phyloP scores from a whole-genome alignment of 2,329 filamentous ascomycete genomes.

The Nigrograna mackinnonii region DNA sequence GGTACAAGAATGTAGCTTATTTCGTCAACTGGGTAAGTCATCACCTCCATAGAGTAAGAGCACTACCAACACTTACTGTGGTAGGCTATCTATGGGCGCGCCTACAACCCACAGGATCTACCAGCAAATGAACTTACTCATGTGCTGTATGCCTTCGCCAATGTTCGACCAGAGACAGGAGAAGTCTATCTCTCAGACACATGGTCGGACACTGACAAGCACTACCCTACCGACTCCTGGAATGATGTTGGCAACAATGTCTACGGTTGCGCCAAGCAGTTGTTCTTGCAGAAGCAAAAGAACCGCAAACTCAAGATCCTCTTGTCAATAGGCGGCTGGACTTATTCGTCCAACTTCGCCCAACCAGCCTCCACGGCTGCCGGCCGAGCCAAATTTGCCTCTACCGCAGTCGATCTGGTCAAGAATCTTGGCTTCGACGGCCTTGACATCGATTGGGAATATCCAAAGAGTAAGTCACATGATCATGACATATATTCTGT shows the following conservation, averaged over 20 bases:
- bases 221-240: conserved; percentile 42
- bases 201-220: conserved; percentile 42
- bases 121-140: conserved; percentile 37
- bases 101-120: conserved; percentile 39
- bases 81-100: conserved; percentile 42
- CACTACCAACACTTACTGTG: neutral
- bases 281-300: conserved; percentile 39
- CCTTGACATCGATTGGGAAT: conserved; percentile 44
- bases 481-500: neutral
- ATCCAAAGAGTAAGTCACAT: conserved; percentile 22
- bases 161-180: conserved; percentile 39
- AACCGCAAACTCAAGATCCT: conserved; percentile 41
- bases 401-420: conserved; percentile 34
- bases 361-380: conserved; percentile 32
- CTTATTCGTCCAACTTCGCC: conserved; percentile 41
- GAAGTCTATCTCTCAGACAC: conserved; percentile 42
- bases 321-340: conserved; percentile 44
- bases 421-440: conserved; percentile 41
- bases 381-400: conserved; percentile 36
- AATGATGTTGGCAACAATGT: conserved; percentile 43
- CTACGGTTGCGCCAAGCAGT: conserved; percentile 42
- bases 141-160: conserved; percentile 43
- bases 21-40: conserved; percentile 41
- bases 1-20: conserved; percentile 41
- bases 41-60: conserved; percentile 1